These are phyloP conservation scores for Oehlia diaphana DNA, from an alignment of 192 early-diverging fungal genomes.

Conservation along the genomic window DNA sequence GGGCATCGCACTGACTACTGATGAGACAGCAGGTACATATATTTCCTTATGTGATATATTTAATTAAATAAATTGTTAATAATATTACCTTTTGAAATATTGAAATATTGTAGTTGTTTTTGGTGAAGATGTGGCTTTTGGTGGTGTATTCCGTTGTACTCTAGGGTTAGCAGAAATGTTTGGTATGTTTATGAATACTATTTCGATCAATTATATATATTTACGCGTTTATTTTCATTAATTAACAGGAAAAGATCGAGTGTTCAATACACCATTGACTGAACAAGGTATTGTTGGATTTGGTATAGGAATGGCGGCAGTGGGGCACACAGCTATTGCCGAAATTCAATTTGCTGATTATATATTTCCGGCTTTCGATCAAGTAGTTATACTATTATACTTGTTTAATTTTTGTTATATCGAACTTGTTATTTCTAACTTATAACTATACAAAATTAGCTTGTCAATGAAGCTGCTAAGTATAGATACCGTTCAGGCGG, in stretches of 20 bases:
- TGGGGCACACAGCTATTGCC: constrained; percentile 94
- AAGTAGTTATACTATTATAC: constrained; percentile 47
- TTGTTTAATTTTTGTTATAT: constrained; percentile 4
- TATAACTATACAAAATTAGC: constrained; percentile 35
- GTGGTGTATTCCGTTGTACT: constrained; percentile 95
- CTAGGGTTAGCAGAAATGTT: constrained; percentile 88
- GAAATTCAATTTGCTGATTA: constrained; percentile 99
- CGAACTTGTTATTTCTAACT: background rate
- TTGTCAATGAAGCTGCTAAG: constrained; percentile 98
- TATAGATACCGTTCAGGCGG: constrained; percentile 95
- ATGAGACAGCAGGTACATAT: constrained; percentile 74
- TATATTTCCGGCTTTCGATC: constrained; percentile 97
- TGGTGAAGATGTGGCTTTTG: constrained; percentile 97
- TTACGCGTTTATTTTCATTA: background rate
- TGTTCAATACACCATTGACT: constrained; percentile 95
- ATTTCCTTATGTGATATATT: background rate
- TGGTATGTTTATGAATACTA: constrained; percentile 48
- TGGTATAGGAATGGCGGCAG: constrained; percentile 90
- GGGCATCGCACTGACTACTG: constrained; percentile 77
- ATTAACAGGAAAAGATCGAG: constrained; percentile 66
- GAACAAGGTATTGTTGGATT: constrained; percentile 97
- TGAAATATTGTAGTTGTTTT: constrained; percentile 68
- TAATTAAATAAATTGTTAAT: background rate
- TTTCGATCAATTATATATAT: constrained; percentile 18
- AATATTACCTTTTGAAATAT: background rate